phyloP scores from a whole-genome alignment of 306 rosid genomes.

The Macrotyloma uniflorum region DNA sequence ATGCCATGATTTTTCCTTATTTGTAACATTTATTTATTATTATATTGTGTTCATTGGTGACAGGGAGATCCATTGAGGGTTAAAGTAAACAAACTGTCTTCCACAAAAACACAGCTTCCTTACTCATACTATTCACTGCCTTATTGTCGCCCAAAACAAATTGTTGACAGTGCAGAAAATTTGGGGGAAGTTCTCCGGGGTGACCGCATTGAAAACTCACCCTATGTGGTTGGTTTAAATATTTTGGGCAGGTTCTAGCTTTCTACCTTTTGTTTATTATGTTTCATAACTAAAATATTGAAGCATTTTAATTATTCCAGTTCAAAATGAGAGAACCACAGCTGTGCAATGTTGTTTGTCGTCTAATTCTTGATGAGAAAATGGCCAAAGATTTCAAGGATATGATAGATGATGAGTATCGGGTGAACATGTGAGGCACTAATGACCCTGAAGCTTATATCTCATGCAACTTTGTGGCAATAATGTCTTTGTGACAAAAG shows the following conservation, averaged over 20 bases:
- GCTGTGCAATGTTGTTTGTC: conserved; percentile 33
- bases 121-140: conserved; percentile 42
- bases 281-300: not conserved
- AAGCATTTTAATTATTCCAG: conserved; percentile 19
- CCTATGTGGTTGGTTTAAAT: conserved; percentile 39
- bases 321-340: conserved; percentile 40
- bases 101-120: conserved; percentile 38
- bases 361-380: conserved; percentile 19
- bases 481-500: conserved; percentile 9
- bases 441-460: not conserved
- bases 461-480: not conserved
- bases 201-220: conserved; percentile 40
- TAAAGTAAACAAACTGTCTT: conserved; percentile 32
- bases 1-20: not conserved
- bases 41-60: conserved; percentile 21
- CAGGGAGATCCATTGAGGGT: conserved; percentile 35
- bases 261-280: not conserved
- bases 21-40: not conserved
- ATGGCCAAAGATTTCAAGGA: conserved; percentile 16
- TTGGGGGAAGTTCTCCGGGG: conserved; percentile 40
- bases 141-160: conserved; percentile 27
- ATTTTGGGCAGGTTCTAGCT: not conserved
- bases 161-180: conserved; percentile 32
- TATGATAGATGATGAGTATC: conserved; percentile 37
- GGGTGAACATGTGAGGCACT: conserved; percentile 39